Base-by-base conservation (phyloP, 23 red algal species). In the Cyanidioschyzon merolae region DNA sequence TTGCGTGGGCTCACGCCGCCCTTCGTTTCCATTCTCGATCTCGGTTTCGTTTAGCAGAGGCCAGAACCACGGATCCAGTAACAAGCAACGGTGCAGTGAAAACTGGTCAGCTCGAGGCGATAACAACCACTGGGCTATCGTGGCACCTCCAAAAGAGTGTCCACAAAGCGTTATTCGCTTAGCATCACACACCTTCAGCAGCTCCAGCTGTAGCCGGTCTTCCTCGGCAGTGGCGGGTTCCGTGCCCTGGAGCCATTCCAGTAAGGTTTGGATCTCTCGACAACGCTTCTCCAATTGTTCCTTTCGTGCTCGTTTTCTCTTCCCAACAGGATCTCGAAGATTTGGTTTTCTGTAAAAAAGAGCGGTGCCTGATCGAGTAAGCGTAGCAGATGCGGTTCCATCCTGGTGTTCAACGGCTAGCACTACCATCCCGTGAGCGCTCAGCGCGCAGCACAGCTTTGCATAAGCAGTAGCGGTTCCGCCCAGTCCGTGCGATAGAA, bases 61-160 rank as follows among this genome's bases (percentile, higher is more conserved):
- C 63, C 63, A 71, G n/a, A 71, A 27, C 63, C 63, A 71, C 29
- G 63, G 63, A 71, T 71, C 63, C 63, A 71, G 29, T 35, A 71
- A 32, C 12, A 71, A 3, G 7, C 21, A 25, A 25, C 29, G 63
- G 3, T 71, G 12, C n/a, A 71, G 12, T 7, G n/a, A 27, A 12
- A 35, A 7, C 3, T 7, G 12, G 16, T 3, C 21, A 3, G 63
- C 63, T 25, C 7, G n/a, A 32, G 21, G 7, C 16, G 63, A 71
- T 7, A 25, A 27, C 2, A 15, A 25, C n/a, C 21, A 71, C 16
- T 12, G 63, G 12, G 29, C 63, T 3, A 35, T 27, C 12, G 63
- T 71, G 16, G 63, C 63, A 35, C 63, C 63, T 3, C 63, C 63
- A 27, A 71, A 71, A 7, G 63, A 71, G 63, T 71, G 63, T 32